phyloP scores from a whole-genome alignment of 2,329 filamentous ascomycete species.

The Aspergillus oerlinghausenensis region DNA sequence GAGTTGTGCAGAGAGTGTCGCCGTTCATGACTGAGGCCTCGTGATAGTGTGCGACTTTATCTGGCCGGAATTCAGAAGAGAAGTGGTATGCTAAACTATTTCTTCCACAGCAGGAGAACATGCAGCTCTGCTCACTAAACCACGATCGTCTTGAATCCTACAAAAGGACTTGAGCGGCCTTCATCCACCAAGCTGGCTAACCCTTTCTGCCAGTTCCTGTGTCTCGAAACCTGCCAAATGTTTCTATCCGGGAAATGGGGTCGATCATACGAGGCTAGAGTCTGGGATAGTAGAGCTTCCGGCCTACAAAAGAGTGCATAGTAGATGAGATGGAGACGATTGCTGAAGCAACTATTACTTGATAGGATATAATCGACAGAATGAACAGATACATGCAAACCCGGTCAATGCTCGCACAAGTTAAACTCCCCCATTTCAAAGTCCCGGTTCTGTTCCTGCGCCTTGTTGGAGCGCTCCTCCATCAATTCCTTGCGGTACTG shows the following conservation, averaged over 20 bases:
- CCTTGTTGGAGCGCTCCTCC: conserved; percentile 29
- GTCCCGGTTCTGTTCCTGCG: conserved; percentile 4
- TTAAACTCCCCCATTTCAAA: conserved; percentile 13
- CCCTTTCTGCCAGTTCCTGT: conserved; percentile 73
- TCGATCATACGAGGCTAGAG: neutral
- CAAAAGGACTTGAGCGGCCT: conserved; percentile 54
- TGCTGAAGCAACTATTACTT: neutral
- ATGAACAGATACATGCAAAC: neutral
- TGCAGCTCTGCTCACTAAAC: too few relatives aligned
- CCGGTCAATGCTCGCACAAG: conserved; percentile 15
- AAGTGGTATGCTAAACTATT: neutral
- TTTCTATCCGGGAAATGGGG: neutral
- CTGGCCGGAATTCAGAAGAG: neutral
- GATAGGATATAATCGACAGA: neutral
- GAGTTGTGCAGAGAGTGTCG: neutral
- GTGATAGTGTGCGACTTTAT: neutral
- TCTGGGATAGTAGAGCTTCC: neutral
- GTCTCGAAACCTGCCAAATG: conserved; percentile 63
- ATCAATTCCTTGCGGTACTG: conserved; percentile 36
- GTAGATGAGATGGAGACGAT: too few relatives aligned
- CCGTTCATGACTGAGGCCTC: neutral
- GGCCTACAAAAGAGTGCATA: neutral
- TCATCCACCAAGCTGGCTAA: conserved; percentile 62
- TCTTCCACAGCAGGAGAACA: neutral
- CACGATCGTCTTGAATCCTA: too few relatives aligned